phyloP scores from a whole-genome alignment of 306 rosid species.

The Ceratonia siliqua region DNA sequence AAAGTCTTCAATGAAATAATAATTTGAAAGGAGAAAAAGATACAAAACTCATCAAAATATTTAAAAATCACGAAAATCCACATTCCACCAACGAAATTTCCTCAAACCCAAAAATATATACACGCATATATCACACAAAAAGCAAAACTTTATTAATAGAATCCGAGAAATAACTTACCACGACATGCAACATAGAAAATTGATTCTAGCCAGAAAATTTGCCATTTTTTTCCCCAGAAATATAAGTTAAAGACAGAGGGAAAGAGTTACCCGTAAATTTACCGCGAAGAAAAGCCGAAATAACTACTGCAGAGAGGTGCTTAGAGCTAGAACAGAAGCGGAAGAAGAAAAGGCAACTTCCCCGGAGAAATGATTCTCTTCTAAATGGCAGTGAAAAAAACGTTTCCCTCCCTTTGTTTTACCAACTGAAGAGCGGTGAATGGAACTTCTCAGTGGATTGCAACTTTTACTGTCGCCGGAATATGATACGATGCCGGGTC shows the following conservation, averaged over 20 bases:
- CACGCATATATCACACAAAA: neutral
- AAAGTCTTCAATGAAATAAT: neutral
- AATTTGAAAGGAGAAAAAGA: neutral
- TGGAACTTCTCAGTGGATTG: no score
- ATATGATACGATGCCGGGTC: no score
- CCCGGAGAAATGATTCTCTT: neutral
- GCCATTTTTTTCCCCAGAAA: neutral
- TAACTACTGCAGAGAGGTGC: slow-evolving; percentile 5
- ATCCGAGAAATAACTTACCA: neutral
- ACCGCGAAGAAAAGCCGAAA: slow-evolving; percentile 25
- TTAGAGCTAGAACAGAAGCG: neutral
- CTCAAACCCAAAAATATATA: neutral
- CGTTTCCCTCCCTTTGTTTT: neutral
- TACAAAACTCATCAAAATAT: neutral
- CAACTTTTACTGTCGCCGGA: no score
- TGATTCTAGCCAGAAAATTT: slow-evolving; percentile 24
- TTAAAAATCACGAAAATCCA: slow-evolving; percentile 15
- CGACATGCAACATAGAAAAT: neutral
- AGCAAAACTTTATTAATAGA: neutral
- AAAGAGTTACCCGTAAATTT: slow-evolving; percentile 41
- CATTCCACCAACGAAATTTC: slow-evolving; percentile 24
- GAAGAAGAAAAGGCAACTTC: slow-evolving; percentile 6
- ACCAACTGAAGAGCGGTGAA: slow-evolving; percentile 11
- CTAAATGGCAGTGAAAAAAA: slow-evolving; percentile 4
- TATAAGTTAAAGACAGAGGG: neutral